phyloP scores from a whole-genome alignment of 371 early-diverging fungal genomes.

The Saksenaea oblongispora region DNA sequence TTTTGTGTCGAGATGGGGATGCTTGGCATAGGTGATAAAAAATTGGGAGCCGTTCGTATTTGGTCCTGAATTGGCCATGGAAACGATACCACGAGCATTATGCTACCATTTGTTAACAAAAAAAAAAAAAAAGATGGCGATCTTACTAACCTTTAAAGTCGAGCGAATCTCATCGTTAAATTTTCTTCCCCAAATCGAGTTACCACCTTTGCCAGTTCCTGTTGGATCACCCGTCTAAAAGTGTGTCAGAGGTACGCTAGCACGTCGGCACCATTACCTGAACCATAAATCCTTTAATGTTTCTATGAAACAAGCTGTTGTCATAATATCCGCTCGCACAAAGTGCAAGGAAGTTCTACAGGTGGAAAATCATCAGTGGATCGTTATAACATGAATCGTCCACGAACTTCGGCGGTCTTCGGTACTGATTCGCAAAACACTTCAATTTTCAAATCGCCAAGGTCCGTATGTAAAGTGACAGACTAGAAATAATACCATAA shows the following conservation, averaged over 20 bases:
- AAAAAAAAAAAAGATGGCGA: background rate
- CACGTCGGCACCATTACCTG: conserved; percentile 53
- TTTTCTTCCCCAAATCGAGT: conserved; percentile 82
- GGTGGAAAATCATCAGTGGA: background rate
- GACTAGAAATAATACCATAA: conserved; percentile 43
- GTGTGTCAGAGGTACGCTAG: background rate
- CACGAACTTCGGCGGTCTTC: conserved; percentile 75
- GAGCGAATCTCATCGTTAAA: conserved; percentile 90
- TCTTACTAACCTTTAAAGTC: conserved; percentile 65
- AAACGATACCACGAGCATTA: conserved; percentile 83
- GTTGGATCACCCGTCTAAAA: conserved; percentile 88
- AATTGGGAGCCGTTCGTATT: conserved; percentile 92
- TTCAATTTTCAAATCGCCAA: conserved; percentile 91
- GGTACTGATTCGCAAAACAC: conserved; percentile 84
- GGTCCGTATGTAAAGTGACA: conserved; percentile 86
- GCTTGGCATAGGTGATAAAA: conserved; percentile 87
- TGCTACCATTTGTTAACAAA: conserved; percentile 54
- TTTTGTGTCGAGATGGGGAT: conserved; percentile 86
- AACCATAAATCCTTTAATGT: conserved; percentile 90
- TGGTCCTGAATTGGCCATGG: conserved; percentile 96
- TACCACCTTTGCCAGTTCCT: conserved; percentile 87
- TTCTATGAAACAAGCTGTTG: conserved; percentile 81
- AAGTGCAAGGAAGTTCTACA: conserved; percentile 91
- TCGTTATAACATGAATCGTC: background rate
- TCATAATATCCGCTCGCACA: conserved; percentile 95